Base-by-base conservation (phyloP, 352 stramenopile genomes). In the Pythium insidiosum region DNA sequence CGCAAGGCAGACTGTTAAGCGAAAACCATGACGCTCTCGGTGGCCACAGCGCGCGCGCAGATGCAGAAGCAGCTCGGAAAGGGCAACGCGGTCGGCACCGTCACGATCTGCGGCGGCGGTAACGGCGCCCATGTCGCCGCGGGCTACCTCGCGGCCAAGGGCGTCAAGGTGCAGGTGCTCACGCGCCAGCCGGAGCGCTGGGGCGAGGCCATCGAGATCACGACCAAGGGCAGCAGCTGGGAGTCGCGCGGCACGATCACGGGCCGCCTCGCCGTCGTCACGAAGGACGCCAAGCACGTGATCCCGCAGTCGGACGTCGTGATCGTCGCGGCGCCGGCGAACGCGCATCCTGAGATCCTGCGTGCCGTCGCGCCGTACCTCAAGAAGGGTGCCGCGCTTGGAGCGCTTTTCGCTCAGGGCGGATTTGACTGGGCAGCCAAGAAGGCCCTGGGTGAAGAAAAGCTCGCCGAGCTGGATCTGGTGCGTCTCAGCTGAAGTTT, bases 351-450 rank as follows among this genome's bases (percentile, higher is more conserved):
- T 21, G 65, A 73, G 50, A 87, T 95, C 53, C 58, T 95, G n/a
- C 52, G 60, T 29, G 60, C 75, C 20, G 62, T 96, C 26, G 75
- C 70, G 34, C 83, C 82, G 18, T 79, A 94, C 53, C 51, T 96
- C 23, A 95, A 96, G 54, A 68, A 87, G 38, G 86, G 86, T 15
- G 71, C 76, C 6, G 79, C 79, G 23, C 61, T 96, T 24, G 87
- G 87, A 30, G 84, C 87, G 34, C 62, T 96, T 4, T 96, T 96
- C 43, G 87, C 84, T 13, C 87, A 96, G 47, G 86, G 84, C n/a
- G 86, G 87, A 24, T 96, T 96, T 33, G 87, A 96, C 53, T 96
- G 87, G 87, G 87, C 87, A 1, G 83, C 67, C 20, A 93, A 89
- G 68, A 91, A 94, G 56, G 77, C 81, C 20, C 75, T 96, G 6